phyloP scores from a whole-genome alignment of 2,329 filamentous ascomycete genomes.

The Ophiosphaerella korrae region DNA sequence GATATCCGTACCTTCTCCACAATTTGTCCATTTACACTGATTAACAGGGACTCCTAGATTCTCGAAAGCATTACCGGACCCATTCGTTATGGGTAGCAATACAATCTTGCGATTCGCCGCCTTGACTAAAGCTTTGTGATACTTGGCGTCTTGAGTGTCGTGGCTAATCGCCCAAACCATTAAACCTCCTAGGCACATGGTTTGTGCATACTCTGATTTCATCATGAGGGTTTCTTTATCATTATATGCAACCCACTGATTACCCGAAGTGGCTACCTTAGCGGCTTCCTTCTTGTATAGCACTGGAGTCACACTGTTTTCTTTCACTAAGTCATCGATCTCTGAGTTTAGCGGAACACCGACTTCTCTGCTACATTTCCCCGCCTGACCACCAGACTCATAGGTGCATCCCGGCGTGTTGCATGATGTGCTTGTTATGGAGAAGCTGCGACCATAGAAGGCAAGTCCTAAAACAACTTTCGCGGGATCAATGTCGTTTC shows the following conservation, averaged over 20 bases:
- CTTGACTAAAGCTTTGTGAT: conserved; percentile 16
- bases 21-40: conserved; percentile 11
- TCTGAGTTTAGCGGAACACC: conserved; percentile 23
- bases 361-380: conserved; percentile 7
- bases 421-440: conserved; percentile 13
- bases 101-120: conserved; percentile 13
- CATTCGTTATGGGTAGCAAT: conserved; percentile 7
- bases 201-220: conserved; percentile 53
- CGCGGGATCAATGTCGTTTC: conserved; percentile 46
- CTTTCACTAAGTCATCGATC: conserved; percentile 20
- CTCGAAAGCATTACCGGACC: conserved; percentile 6
- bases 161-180: conserved; percentile 15
- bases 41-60: not conserved
- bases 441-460: conserved; percentile 50
- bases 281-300: conserved; percentile 22
- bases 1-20: conserved; percentile 5
- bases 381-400: conserved; percentile 1
- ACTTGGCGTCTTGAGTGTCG: conserved; percentile 9
- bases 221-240: conserved; percentile 48
- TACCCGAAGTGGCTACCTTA: conserved; percentile 36
- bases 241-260: conserved; percentile 39
- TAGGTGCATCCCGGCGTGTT: conserved; percentile 8
- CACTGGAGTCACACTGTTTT: conserved; percentile 1
- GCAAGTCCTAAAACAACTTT: conserved; percentile 52
- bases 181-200: conserved; percentile 13